Conservation (phyloP, 2,329 filamentous ascomycete species). For the Phialophora verrucosa region DNA sequence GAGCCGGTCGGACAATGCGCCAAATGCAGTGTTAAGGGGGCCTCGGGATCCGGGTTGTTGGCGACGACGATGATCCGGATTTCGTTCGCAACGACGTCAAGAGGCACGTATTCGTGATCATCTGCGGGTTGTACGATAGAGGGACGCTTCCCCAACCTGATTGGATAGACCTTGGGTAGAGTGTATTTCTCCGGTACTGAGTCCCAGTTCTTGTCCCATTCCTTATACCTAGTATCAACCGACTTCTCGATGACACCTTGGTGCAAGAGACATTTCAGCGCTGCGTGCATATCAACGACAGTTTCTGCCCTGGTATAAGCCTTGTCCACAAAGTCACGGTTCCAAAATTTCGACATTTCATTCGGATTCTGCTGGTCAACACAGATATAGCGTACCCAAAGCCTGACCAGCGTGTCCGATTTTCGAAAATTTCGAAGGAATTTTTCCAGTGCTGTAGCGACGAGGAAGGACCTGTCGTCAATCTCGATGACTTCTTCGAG, state of each 20-base stretch:
- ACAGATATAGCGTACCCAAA: constrained; percentile 19
- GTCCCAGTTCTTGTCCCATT: constrained; percentile 16
- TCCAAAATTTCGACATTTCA: constrained; percentile 18
- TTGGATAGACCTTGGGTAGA: constrained; percentile 14
- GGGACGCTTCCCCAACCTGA: constrained; percentile 8
- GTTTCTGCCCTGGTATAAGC: constrained; percentile 2
- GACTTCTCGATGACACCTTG: constrained; percentile 8
- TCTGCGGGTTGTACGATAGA: constrained; percentile 2
- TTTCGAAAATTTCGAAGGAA: constrained; percentile 2
- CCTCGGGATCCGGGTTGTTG: not conserved
- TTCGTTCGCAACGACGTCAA: constrained; percentile 12
- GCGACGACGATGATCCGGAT: constrained; percentile 14
- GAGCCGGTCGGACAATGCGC: constrained; percentile 11
- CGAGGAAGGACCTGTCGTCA: constrained; percentile 4
- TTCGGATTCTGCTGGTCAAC: constrained; percentile 9
- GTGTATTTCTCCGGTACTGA: constrained; percentile 1
- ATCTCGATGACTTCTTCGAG: constrained; percentile 13
- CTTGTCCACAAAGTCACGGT: constrained; percentile 13
- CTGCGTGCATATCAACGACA: constrained; percentile 12
- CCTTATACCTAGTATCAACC: constrained; percentile 13
- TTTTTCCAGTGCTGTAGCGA: constrained; percentile 9
- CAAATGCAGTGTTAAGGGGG: constrained; percentile 4
- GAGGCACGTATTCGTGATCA: constrained; percentile 14
- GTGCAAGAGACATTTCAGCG: constrained; percentile 3
- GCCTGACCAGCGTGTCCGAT: constrained; percentile 3